phyloP scores from a whole-genome alignment of 2,329 filamentous ascomycete species.

The Scleromitrula shiraiana region DNA sequence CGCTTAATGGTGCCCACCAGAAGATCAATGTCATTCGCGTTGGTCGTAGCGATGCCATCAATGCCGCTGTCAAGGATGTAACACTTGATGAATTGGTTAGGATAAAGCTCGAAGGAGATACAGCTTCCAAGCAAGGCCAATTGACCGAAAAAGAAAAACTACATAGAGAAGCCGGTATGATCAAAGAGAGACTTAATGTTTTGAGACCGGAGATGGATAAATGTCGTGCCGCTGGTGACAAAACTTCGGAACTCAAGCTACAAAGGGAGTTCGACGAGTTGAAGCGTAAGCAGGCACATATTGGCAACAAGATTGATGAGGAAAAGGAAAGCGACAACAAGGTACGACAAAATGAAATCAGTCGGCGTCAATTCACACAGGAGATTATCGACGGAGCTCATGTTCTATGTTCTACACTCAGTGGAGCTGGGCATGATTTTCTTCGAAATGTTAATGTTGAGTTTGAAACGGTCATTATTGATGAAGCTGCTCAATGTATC shows the following conservation, averaged over 20 bases:
- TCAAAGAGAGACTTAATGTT: slow-evolving; percentile 67
- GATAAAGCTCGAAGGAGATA: slow-evolving; percentile 56
- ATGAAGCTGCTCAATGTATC: slow-evolving; percentile 96
- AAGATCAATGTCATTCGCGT: slow-evolving; percentile 84
- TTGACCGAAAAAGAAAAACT: slow-evolving; percentile 46
- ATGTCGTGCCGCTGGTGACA: slow-evolving; percentile 48
- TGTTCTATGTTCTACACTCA: slow-evolving; percentile 90
- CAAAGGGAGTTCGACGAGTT: slow-evolving; percentile 71
- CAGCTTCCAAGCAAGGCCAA: slow-evolving; percentile 46
- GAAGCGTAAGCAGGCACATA: slow-evolving; percentile 65
- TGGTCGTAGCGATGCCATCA: slow-evolving; percentile 87
- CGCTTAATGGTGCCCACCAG: slow-evolving; percentile 60
- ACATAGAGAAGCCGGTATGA: slow-evolving; percentile 55
- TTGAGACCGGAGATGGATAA: slow-evolving; percentile 66
- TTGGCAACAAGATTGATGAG: slow-evolving; percentile 79
- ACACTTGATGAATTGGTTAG: slow-evolving; percentile 89
- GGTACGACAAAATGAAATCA: slow-evolving; percentile 78
- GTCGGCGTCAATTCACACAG: slow-evolving; percentile 76
- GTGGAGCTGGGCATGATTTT: slow-evolving; percentile 93
- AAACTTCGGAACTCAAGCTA: slow-evolving; percentile 43
- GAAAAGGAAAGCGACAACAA: slow-evolving; percentile 81
- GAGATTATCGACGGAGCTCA: slow-evolving; percentile 85
- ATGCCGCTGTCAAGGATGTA: slow-evolving; percentile 78
- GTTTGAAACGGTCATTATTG: slow-evolving; percentile 97
- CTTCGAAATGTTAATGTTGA: slow-evolving; percentile 78